Evolutionary conservation across 768 basidiomycete species (phyloP), one percentile per base, ranked within the genome.

Genomic region (Lactifluus rugatus): DNA sequence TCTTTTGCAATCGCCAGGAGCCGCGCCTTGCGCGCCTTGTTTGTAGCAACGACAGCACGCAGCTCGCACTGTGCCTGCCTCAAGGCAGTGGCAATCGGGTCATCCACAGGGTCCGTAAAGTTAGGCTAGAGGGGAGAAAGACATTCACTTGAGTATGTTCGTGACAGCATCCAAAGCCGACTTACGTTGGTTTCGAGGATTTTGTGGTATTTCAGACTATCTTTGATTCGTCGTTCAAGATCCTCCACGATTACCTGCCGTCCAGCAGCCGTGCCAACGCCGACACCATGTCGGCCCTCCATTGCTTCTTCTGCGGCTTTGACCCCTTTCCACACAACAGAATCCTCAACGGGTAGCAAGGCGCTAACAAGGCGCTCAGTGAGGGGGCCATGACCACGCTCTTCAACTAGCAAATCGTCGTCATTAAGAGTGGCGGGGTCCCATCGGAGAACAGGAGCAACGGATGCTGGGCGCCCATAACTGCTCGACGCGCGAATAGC

Each of bases 21-120:
- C 3, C 88, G 83, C 31, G 73, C 71, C 68, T 87, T 87, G 13
- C 95, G 85, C 3, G 82, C 81, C 65, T 93, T 91, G 76, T 99
- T 99, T 57, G 83, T 78, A 9, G 84, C 79, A 2, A 87, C 76
- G 49, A 97, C 88, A 6, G 73, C 74, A 10, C 87, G 82, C 5
- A 99, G 78, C 63, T 92, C 83, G 14, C 78, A 74, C 69, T 99
- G 96, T 17, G 91, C 89, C 44, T 90, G 85, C 2, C 95, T 87
- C 1, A 99, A 80, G 1, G 91, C 87, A 2, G 89, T 84, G 8
- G 93, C 86, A 49, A 99, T 89, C 32, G 94, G 93, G 70, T 99
- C 96, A 68, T 98, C 95, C 37, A 93, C 87, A 60, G 86, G 83
- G 46, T 83, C 78, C 23, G 81, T 74, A 66, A 81, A 90, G 68